phyloP scores from a whole-genome alignment of 306 rosid genomes.

The Amphicarpaea edgeworthii region DNA sequence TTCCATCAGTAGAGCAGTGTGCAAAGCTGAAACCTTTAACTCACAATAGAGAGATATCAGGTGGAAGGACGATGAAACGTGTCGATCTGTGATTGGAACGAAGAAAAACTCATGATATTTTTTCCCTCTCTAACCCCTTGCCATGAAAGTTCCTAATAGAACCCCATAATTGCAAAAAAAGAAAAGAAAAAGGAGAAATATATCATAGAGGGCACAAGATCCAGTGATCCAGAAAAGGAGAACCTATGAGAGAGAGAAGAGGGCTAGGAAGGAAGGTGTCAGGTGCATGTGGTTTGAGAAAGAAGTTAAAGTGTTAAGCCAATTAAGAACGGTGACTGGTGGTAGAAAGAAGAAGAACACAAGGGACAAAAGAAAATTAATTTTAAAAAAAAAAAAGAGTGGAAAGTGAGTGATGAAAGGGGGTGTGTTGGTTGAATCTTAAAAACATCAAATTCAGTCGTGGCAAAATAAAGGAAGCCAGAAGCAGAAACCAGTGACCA shows the following conservation, averaged over 20 bases:
- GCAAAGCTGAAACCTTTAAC: slow-evolving; percentile 46
- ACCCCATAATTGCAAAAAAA: neutral
- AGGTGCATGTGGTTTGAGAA: slow-evolving; percentile 42
- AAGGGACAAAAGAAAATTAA: neutral
- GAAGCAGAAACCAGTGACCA: slow-evolving; percentile 55
- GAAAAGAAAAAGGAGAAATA: too few relatives aligned
- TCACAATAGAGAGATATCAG: slow-evolving; percentile 28
- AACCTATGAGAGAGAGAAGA: neutral
- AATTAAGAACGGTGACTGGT: slow-evolving; percentile 22
- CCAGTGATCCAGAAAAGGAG: slow-evolving; percentile 40
- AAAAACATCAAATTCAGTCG: slow-evolving; percentile 48
- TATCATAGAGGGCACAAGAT: slow-evolving; percentile 16
- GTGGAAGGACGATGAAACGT: slow-evolving; percentile 48
- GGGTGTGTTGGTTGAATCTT: slow-evolving; percentile 44
- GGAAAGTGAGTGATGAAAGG: slow-evolving; percentile 35
- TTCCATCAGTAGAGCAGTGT: slow-evolving; percentile 43
- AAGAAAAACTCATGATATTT: neutral
- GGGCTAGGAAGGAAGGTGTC: slow-evolving; percentile 26
- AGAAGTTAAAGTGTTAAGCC: slow-evolving; percentile 37
- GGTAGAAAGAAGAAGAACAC: slow-evolving; percentile 3
- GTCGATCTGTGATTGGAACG: slow-evolving; percentile 49
- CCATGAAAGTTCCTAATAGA: neutral
- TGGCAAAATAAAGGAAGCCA: slow-evolving; percentile 41
- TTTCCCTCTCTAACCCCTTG: neutral
- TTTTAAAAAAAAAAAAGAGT: neutral